Percentiles rank a stretch among this genome's conserved stretches.
Conservation (phyloP, 1,139 yeast species). For the Geotrichum bryndzae region DNA sequence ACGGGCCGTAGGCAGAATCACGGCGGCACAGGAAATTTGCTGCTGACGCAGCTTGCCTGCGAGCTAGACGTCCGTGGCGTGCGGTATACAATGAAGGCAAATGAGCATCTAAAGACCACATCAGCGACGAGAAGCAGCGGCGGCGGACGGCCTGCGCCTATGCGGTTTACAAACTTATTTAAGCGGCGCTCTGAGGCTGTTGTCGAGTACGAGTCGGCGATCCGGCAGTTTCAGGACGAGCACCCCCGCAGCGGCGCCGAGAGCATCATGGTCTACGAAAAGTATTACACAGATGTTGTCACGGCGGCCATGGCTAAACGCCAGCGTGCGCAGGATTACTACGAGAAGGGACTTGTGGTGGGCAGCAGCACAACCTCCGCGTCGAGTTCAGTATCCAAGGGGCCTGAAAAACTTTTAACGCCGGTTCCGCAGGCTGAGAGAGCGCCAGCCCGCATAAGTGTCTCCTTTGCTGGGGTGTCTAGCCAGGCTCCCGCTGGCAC, state of each 20-base stretch:
- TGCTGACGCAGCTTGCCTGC: conserved; percentile 13
- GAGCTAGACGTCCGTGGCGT: conserved; percentile 17
- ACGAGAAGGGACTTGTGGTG: background rate
- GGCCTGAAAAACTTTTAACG: no score
- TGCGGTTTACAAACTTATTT: background rate
- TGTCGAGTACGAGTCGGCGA: background rate
- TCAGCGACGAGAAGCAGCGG: background rate
- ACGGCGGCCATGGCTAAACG: background rate
- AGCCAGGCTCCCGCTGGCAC: background rate
- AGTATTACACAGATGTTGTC: conserved; percentile 7
- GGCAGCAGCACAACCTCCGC: background rate
- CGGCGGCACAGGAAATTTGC: conserved; percentile 7
- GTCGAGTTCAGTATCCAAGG: no score
- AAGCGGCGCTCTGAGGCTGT: background rate
- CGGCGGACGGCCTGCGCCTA: background rate
- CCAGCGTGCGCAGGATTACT: background rate
- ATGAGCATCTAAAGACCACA: background rate
- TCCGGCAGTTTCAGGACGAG: background rate
- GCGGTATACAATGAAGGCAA: background rate
- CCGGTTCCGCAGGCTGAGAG: background rate
- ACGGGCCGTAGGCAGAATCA: conserved; percentile 2
- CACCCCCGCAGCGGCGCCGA: conserved; percentile 1
- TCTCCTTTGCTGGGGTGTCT: background rate
- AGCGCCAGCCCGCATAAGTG: background rate
- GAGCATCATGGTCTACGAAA: conserved; percentile 9